Conservation (phyloP, 768 basidiomycete species). For the Leucocoprinus sp. region DNA sequence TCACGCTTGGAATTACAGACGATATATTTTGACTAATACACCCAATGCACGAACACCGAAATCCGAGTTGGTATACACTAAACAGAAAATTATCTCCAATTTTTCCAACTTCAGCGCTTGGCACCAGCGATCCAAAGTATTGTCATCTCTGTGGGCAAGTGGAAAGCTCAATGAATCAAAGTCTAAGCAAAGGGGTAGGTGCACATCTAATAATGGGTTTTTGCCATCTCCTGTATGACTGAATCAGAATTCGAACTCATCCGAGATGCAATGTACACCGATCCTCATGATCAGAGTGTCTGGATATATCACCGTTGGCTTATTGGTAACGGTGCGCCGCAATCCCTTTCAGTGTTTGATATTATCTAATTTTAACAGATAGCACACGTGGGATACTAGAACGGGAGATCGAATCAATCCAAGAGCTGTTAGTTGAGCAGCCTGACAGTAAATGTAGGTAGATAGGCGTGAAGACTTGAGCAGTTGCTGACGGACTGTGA, state of each 20-base stretch:
- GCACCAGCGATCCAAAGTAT: conserved; percentile 91
- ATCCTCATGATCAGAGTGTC: conserved; percentile 92
- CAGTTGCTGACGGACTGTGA: conserved; percentile 1
- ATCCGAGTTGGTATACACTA: conserved; percentile 81
- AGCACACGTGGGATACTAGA: conserved; percentile 48
- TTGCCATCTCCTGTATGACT: no score
- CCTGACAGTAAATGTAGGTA: conserved; percentile 86
- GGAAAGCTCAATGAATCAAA: conserved; percentile 43
- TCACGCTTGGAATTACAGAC: conserved; percentile 90
- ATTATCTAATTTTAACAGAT: conserved; percentile 30
- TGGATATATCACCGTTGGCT: conserved; percentile 99
- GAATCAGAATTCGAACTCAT: conserved; percentile 94
- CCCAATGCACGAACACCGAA: conserved; percentile 45
- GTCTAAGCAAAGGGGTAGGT: conserved; percentile 63
- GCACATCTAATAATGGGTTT: neutral
- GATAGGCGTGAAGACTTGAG: neutral
- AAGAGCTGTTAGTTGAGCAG: conserved; percentile 81
- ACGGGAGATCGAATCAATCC: conserved; percentile 71
- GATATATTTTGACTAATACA: conserved; percentile 73
- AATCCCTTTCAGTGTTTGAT: neutral
- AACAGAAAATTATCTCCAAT: conserved; percentile 83
- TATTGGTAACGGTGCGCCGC: conserved; percentile 59
- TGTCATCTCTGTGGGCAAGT: conserved; percentile 55
- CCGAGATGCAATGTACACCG: conserved; percentile 91
- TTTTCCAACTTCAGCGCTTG: conserved; percentile 99